A percentile compares a stretch with the other conserved stretches of the same genome.
These are phyloP conservation scores for Quercus gilva DNA, from an alignment of 306 rosid species.

Conservation along the genomic window DNA sequence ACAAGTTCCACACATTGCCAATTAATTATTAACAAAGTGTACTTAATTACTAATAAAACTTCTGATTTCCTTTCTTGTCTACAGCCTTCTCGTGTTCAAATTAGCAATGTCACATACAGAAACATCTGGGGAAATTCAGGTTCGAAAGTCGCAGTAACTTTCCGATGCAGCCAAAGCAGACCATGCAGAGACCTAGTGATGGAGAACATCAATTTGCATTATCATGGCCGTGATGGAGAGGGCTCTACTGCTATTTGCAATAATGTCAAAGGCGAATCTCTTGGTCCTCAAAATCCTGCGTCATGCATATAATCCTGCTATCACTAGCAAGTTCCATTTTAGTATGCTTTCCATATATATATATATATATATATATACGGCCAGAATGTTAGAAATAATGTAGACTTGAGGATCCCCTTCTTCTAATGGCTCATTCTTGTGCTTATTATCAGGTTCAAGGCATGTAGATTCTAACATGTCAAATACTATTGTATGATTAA, in stretches of 20 bases:
- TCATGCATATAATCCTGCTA: constrained; percentile 28
- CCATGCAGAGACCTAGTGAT: constrained; percentile 49
- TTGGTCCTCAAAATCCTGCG: constrained; percentile 51
- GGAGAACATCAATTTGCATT: constrained; percentile 33
- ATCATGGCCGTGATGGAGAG: neutral
- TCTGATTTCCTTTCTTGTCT: neutral
- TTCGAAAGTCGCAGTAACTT: constrained; percentile 28
- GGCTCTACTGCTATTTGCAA: constrained; percentile 21
- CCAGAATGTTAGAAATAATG: no score
- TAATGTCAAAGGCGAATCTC: constrained; percentile 34
- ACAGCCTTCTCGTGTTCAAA: constrained; percentile 53
- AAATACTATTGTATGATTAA: no score
- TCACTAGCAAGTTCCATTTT: no score
- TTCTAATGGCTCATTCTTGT: no score
- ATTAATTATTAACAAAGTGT: neutral
- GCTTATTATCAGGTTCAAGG: no score
- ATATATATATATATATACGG: no score
- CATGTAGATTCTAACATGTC: no score
- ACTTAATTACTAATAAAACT: neutral
- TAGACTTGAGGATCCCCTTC: no score
- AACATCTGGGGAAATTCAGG: constrained; percentile 50
- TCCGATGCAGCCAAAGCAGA: constrained; percentile 42
- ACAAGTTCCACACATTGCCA: neutral
- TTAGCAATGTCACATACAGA: constrained; percentile 44
- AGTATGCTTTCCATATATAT: no score